Conservation (phyloP, 768 basidiomycete genomes). For the Boletus vermiculosoides region DNA sequence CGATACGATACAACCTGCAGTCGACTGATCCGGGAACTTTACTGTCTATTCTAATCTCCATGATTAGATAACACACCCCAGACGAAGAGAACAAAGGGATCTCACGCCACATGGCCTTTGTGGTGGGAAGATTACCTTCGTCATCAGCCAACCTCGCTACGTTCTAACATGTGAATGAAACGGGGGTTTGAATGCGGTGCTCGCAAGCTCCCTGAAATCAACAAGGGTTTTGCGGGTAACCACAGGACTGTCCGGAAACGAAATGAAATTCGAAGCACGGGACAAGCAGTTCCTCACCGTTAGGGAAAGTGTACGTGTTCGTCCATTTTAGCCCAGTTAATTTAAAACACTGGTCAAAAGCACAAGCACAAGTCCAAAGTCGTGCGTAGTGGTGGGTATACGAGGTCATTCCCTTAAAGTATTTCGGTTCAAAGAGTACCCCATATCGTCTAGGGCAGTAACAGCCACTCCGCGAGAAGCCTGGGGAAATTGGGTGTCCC, state of each 20-base stretch:
- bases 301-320: background rate
- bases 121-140: too few relatives aligned
- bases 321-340: background rate
- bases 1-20: too few relatives aligned
- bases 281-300: background rate
- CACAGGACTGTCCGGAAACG: background rate
- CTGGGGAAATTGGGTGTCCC: conserved; percentile 45
- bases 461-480: conserved; percentile 39
- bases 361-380: background rate
- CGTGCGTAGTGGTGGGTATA: background rate
- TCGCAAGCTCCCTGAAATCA: too few relatives aligned
- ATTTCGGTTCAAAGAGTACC: background rate
- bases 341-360: background rate
- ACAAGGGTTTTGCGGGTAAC: too few relatives aligned
- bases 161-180: too few relatives aligned
- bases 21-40: too few relatives aligned
- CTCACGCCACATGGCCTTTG: too few relatives aligned
- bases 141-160: too few relatives aligned
- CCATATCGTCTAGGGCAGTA: conserved; percentile 7
- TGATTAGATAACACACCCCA: too few relatives aligned
- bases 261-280: background rate
- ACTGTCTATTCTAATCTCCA: too few relatives aligned
- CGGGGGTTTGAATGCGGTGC: too few relatives aligned
- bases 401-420: background rate
- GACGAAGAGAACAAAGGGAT: too few relatives aligned